These are phyloP conservation scores for Ascochyta pisi DNA, from an alignment of 2,329 filamentous ascomycete genomes.

Conservation along the genomic window DNA sequence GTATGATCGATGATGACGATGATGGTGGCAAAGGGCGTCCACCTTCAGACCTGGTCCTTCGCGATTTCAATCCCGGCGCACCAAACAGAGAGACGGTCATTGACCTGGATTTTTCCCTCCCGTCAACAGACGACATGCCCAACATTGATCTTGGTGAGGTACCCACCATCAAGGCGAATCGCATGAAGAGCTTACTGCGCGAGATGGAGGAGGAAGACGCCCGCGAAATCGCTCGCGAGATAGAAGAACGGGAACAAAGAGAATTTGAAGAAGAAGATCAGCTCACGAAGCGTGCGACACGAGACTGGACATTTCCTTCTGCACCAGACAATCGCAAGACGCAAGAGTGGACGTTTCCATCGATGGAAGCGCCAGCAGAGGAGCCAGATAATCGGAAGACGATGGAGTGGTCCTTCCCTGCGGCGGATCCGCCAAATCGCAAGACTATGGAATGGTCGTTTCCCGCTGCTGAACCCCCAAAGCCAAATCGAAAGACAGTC, in stretches of 20 bases:
- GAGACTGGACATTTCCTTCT: constrained; percentile 61
- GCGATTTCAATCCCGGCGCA: constrained; percentile 51
- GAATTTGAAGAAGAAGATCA: constrained; percentile 28
- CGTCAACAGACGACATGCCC: constrained; percentile 41
- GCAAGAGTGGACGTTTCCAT: constrained; percentile 64
- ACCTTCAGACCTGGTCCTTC: constrained; percentile 63
- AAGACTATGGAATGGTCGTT: constrained; percentile 58
- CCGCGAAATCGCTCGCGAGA: constrained; percentile 45
- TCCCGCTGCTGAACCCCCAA: constrained; percentile 43
- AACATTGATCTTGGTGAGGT: constrained; percentile 57
- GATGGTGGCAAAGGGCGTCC: constrained; percentile 50
- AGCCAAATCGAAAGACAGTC: constrained; percentile 52
- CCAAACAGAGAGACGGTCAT: constrained; percentile 60
- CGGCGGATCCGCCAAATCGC: constrained; percentile 45
- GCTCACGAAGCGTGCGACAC: constrained; percentile 48
- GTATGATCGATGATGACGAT: constrained; percentile 58
- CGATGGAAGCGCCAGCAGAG: constrained; percentile 44
- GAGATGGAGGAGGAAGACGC: constrained; percentile 53
- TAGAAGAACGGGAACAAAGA: constrained; percentile 62
- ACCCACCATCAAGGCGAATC: constrained; percentile 64
- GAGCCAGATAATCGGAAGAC: constrained; percentile 51
- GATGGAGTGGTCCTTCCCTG: constrained; percentile 62
- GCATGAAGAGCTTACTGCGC: constrained; percentile 56
- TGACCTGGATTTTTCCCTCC: constrained; percentile 63
- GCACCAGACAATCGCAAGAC: constrained; percentile 49